Evolutionary conservation across 2,329 filamentous ascomycete genomes (phyloP).

Genomic region (Ophiocordyceps australis): DNA sequence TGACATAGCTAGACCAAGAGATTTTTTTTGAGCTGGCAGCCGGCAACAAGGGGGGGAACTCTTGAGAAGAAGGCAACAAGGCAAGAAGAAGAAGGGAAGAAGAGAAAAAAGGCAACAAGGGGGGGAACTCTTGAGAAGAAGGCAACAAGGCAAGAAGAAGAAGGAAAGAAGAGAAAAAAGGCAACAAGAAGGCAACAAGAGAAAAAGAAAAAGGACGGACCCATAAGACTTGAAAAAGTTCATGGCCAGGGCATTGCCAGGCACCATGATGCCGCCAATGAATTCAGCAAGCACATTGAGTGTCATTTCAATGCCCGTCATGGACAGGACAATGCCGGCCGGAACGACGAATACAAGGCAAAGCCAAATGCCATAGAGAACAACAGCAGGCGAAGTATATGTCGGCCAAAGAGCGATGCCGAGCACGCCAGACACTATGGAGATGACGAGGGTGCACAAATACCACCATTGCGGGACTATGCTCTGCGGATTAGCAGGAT

Average conservation of each 20-base stretch:
- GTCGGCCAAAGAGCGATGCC: slow-evolving; percentile 20
- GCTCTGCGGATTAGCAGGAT: too few relatives aligned
- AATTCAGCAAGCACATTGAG: slow-evolving; percentile 29
- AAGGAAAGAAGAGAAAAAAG: too few relatives aligned
- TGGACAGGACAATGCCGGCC: slow-evolving; percentile 22
- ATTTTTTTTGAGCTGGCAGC: too few relatives aligned
- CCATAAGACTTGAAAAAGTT: slow-evolving; percentile 26
- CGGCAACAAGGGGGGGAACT: too few relatives aligned
- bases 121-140: too few relatives aligned
- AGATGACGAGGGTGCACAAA: slow-evolving; percentile 10
- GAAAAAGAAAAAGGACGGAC: slow-evolving; percentile 1
- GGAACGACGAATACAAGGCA: slow-evolving; percentile 23
- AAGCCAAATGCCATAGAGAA: slow-evolving; percentile 22
- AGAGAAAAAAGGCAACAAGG: too few relatives aligned
- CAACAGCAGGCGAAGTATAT: slow-evolving; percentile 20
- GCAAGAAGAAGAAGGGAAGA: too few relatives aligned
- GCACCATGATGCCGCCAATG: slow-evolving; percentile 22
- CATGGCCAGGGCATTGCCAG: slow-evolving; percentile 25
- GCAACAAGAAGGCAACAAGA: not conserved
- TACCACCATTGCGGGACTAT: slow-evolving; percentile 28
- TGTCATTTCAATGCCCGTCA: slow-evolving; percentile 20
- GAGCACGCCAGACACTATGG: slow-evolving; percentile 15
- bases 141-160: too few relatives aligned
- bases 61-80: too few relatives aligned
- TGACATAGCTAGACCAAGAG: slow-evolving; percentile 11